Evolutionary conservation across 495 filamentous ascomycete genomes (phyloP).

Genomic region (Durotheca rogersii): DNA sequence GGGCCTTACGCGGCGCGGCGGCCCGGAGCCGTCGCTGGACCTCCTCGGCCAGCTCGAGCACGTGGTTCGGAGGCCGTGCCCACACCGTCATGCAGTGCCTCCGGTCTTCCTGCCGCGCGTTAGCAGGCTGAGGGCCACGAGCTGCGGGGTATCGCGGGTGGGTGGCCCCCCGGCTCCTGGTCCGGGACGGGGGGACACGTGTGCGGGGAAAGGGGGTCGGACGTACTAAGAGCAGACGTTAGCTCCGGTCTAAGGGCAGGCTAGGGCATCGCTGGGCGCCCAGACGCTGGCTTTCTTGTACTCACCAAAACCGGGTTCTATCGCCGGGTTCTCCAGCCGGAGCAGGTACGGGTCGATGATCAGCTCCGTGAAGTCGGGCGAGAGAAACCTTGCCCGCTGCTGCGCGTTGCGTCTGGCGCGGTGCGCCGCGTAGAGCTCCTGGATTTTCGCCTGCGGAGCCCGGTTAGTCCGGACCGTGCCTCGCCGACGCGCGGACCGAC

Average conservation of each 20-base stretch:
- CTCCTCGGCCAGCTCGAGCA: slow-evolving; percentile 62
- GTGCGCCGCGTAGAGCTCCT: slow-evolving; percentile 70
- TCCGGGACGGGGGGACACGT: not conserved
- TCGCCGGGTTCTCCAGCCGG: slow-evolving; percentile 58
- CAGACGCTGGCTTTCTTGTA: slow-evolving; percentile 4
- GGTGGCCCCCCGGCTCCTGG: no score
- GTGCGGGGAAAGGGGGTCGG: not conserved
- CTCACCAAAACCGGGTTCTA: slow-evolving; percentile 60
- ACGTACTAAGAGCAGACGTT: slow-evolving; percentile 25
- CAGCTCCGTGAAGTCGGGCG: slow-evolving; percentile 66
- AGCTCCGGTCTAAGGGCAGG: not conserved
- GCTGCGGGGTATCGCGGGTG: no score
- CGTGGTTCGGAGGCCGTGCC: slow-evolving; percentile 73
- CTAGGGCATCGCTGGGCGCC: not conserved
- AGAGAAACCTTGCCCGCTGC: slow-evolving; percentile 67
- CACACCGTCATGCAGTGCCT: slow-evolving; percentile 84
- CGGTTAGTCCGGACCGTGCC: slow-evolving; percentile 14
- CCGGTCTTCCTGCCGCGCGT: slow-evolving; percentile 53
- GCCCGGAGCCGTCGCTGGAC: slow-evolving; percentile 65
- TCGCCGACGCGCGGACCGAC: no score
- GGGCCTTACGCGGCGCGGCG: slow-evolving; percentile 63
- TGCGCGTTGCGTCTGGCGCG: slow-evolving; percentile 69
- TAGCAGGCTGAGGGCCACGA: slow-evolving; percentile 7
- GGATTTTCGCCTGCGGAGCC: slow-evolving; percentile 61
- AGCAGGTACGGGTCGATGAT: slow-evolving; percentile 73